Evolutionary conservation across 2,329 filamentous ascomycete genomes (phyloP), one percentile per base, ranked within the genome.

Genomic region (Blumeriella jaapii): DNA sequence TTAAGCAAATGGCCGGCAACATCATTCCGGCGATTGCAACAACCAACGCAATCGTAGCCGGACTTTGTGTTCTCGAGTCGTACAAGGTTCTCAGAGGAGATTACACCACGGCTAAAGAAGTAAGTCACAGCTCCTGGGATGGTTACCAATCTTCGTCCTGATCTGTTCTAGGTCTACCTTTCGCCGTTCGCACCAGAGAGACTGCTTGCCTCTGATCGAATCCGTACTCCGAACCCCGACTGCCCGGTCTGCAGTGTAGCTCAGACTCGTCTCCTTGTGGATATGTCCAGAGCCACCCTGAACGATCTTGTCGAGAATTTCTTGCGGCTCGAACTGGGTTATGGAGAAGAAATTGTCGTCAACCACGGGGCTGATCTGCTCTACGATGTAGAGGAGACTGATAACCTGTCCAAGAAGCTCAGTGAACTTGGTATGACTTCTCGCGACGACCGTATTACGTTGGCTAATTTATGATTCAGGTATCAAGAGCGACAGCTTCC

Each of bases 1-100:
- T 91, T 52, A 98, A 98, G 63, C 82, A 98, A 61, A 98, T 96
- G 89, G 91, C 91, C 3, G 91, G 91, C 35, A 98, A 98, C 56
- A 98, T 98, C 51, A 98, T 98, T 42, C 91, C 91, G 1, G 91
- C 91, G 2, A 98, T 98, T 55, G 91, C 91, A 4, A 98, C 91
- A 0, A 96, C 91, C 0, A 98, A 98, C 57, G 91, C 91, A 11
- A 93, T 96, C 57, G 89, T 91, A 2, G 91, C 91, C 11, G 82
- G 85, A 9, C 69, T 98, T 7, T 96, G 87, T 54, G 86, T 96
- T 5, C 63, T 98, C 16, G 81, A 96, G 57, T 79, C 87, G 0
- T 91, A 93, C 66, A 96, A 95, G 58, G 79, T 96, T 15, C 63
- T 98, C 39, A 78, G 69, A 52, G 72, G 75, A 13, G 74, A 87